These are phyloP conservation scores for Sclerotinia trifoliorum DNA, from an alignment of 2,329 filamentous ascomycete genomes.

Conservation along the genomic window DNA sequence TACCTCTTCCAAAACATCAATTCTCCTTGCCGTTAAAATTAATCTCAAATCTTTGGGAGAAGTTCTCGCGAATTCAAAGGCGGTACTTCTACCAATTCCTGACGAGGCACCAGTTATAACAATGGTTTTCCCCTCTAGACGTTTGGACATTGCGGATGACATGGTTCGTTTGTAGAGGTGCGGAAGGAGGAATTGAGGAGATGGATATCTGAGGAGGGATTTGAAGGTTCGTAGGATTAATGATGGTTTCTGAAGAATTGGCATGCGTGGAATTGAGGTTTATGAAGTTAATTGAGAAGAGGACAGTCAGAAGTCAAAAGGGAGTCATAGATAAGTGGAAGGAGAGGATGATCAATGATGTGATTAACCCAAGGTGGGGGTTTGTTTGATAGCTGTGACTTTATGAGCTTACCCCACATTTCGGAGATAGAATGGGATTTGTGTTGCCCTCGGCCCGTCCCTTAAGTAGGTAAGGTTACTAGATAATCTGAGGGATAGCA, in stretches of 20 bases:
- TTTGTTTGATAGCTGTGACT: conserved; percentile 3
- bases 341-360: background rate
- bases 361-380: conserved; percentile 1
- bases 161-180: conserved; percentile 46
- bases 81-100: conserved; percentile 80
- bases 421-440: conserved; percentile 19
- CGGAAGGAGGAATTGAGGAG: background rate
- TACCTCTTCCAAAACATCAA: conserved; percentile 74
- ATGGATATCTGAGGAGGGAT: conserved; percentile 9
- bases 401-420: conserved; percentile 18
- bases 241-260: background rate
- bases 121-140: conserved; percentile 90
- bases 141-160: conserved; percentile 70
- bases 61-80: conserved; percentile 90
- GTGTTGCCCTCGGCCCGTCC: background rate
- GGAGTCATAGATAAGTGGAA: background rate
- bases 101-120: conserved; percentile 90
- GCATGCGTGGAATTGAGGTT: background rate
- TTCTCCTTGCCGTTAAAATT: conserved; percentile 81
- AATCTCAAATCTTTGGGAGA: conserved; percentile 76
- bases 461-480: background rate
- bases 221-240: conserved; percentile 1
- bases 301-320: background rate
- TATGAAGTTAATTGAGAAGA: background rate
- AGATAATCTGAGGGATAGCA: background rate